Percentiles rank a stretch among this genome's conserved stretches.
These are phyloP conservation scores for Globisporangium rhizosaccharum DNA, from an alignment of 352 stramenopile species.

Conservation along the genomic window DNA sequence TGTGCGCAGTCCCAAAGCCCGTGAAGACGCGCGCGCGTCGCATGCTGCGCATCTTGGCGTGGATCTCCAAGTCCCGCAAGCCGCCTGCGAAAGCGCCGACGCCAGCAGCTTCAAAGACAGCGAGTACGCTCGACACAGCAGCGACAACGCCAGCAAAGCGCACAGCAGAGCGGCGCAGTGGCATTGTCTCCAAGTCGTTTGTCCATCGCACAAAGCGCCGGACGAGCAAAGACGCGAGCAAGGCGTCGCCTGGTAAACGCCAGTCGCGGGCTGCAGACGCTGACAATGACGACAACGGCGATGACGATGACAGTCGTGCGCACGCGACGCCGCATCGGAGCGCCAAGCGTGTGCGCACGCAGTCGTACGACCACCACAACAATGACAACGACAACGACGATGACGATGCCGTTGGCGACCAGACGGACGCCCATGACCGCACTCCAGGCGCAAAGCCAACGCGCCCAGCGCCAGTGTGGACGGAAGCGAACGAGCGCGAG, in stretches of 20 bases:
- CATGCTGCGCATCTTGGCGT: conserved; percentile 66
- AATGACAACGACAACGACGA: neutral
- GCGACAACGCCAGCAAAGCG: neutral
- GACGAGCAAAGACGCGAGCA: conserved; percentile 12
- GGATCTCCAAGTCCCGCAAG: conserved; percentile 70
- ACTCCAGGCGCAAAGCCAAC: too few relatives aligned
- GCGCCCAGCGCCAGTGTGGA: conserved; percentile 25
- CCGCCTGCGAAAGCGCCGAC: conserved; percentile 11
- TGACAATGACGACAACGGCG: conserved; percentile 3
- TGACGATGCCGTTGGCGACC: neutral
- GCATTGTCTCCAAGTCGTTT: conserved; percentile 61
- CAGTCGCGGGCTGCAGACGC: conserved; percentile 2
- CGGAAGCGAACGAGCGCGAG: conserved; percentile 39
- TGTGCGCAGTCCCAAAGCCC: conserved; percentile 61
- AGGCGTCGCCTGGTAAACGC: conserved; percentile 14
- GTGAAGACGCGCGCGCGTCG: conserved; percentile 49
- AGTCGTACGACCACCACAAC: neutral
- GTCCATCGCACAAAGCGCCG: conserved; percentile 11
- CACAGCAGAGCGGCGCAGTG: conserved; percentile 25
- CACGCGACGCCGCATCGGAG: conserved; percentile 9
- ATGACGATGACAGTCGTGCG: conserved; percentile 9
- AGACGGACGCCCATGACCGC: too few relatives aligned
- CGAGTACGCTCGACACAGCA: neutral
- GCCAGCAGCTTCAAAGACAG: too few relatives aligned
- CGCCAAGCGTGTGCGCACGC: neutral